phyloP scores from a whole-genome alignment of 768 basidiomycete genomes.

The Hygrophoropsis aurantiaca region DNA sequence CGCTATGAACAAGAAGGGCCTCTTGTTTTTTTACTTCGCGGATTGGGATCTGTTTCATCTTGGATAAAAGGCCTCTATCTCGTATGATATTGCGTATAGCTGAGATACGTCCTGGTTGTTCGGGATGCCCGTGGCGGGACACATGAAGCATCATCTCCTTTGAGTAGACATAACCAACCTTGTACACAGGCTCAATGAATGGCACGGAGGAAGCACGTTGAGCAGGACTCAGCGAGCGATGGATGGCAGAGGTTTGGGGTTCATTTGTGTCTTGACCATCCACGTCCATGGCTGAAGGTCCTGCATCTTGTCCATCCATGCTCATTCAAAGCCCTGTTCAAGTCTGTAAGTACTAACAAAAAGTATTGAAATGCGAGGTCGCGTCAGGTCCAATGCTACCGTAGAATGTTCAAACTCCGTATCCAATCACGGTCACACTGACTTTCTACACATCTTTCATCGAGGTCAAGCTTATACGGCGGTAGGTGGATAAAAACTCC shows the following conservation, averaged over 20 bases:
- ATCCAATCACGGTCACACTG: no score
- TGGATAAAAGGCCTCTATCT: conserved; percentile 54
- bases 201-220: conserved; percentile 33
- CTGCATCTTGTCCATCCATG: conserved; percentile 20
- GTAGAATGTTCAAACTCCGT: no score
- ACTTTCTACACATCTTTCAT: no score
- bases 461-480: no score
- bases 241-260: conserved; percentile 1
- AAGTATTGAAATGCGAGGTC: background rate
- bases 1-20: conserved; percentile 85
- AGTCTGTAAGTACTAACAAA: conserved; percentile 4
- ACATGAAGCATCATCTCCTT: conserved; percentile 84
- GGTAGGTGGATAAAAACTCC: no score
- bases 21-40: conserved; percentile 75
- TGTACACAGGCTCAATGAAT: conserved; percentile 20
- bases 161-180: conserved; percentile 87
- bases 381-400: no score
- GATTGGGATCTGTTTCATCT: conserved; percentile 80
- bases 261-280: conserved; percentile 15
- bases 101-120: conserved; percentile 74
- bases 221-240: conserved; percentile 16
- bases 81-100: conserved; percentile 69
- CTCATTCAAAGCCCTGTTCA: conserved; percentile 2
- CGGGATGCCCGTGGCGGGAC: conserved; percentile 69
- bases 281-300: conserved; percentile 24